Percentiles rank a stretch among this genome's conserved stretches.
phyloP scores from a whole-genome alignment of 2,329 filamentous ascomycete genomes.

The Microdochium nivale region DNA sequence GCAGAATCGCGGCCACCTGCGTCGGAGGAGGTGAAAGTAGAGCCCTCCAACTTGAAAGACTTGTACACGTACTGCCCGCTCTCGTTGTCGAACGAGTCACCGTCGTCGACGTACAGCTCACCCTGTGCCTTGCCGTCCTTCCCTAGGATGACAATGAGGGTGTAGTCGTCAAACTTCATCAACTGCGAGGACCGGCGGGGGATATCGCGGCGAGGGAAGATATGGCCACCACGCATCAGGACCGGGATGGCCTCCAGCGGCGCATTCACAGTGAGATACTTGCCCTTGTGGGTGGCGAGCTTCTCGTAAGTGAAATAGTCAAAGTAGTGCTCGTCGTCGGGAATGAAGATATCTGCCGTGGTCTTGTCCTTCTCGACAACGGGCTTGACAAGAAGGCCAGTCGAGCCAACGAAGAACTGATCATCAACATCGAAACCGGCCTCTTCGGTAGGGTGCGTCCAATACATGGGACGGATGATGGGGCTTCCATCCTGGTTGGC shows the following conservation, averaged over 20 bases:
- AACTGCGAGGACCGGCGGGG: conserved; percentile 77
- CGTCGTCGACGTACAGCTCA: conserved; percentile 85
- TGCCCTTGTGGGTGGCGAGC: conserved; percentile 61
- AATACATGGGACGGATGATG: conserved; percentile 87
- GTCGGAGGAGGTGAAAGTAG: conserved; percentile 61
- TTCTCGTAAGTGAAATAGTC: conserved; percentile 87
- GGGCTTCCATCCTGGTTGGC: conserved; percentile 76
- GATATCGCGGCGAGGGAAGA: conserved; percentile 82
- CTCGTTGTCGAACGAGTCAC: conserved; percentile 84
- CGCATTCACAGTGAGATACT: conserved; percentile 60
- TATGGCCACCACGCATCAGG: conserved; percentile 86
- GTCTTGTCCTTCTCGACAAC: conserved; percentile 70
- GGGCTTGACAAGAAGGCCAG: conserved; percentile 87
- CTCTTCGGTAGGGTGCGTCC: conserved; percentile 80
- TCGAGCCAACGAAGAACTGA: conserved; percentile 84
- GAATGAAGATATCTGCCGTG: conserved; percentile 73
- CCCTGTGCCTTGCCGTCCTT: conserved; percentile 64
- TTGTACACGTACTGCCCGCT: conserved; percentile 84
- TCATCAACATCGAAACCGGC: conserved; percentile 83
- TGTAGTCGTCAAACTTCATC: conserved; percentile 95
- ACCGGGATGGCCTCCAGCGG: conserved; percentile 82
- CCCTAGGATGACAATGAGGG: conserved; percentile 68
- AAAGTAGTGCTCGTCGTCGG: conserved; percentile 84
- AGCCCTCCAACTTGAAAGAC: conserved; percentile 57
- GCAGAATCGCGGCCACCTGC: conserved; percentile 45